Conservation (phyloP, 2,329 filamentous ascomycete species). For the Neophaeococcomyces aloes region DNA sequence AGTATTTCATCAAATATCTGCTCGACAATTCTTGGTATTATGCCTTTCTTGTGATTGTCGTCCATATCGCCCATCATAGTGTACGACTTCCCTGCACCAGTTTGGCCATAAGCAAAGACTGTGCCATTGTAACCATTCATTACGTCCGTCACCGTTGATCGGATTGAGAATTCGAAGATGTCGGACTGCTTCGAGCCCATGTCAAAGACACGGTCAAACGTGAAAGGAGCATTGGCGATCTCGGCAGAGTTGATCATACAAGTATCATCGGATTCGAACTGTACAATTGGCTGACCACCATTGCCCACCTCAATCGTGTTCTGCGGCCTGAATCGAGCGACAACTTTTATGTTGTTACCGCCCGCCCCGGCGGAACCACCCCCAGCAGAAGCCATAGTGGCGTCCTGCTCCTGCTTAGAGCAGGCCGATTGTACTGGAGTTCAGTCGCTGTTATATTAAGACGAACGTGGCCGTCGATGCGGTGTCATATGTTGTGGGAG, state of each 20-base stretch:
- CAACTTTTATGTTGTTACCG: slow-evolving; percentile 57
- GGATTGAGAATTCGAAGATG: slow-evolving; percentile 97
- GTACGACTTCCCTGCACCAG: slow-evolving; percentile 95
- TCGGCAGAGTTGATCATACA: slow-evolving; percentile 67
- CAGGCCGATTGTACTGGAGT: background rate
- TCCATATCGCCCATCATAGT: slow-evolving; percentile 99
- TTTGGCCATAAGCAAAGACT: slow-evolving; percentile 97
- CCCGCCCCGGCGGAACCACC: slow-evolving; percentile 24
- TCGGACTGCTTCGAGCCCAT: slow-evolving; percentile 84
- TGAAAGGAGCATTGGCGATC: slow-evolving; percentile 66
- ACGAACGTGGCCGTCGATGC: too few species aligned
- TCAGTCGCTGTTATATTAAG: too few species aligned
- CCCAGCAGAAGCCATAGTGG: slow-evolving; percentile 18
- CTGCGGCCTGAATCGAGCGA: slow-evolving; percentile 94
- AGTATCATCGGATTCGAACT: slow-evolving; percentile 79
- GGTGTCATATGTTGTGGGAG: too few species aligned
- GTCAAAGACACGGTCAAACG: slow-evolving; percentile 94
- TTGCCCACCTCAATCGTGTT: slow-evolving; percentile 87
- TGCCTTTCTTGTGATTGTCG: slow-evolving; percentile 75
- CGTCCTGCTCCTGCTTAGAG: slow-evolving; percentile 5
- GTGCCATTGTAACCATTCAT: slow-evolving; percentile 98
- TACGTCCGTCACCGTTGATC: slow-evolving; percentile 91
- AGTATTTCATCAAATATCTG: slow-evolving; percentile 96
- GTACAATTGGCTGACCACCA: slow-evolving; percentile 83
- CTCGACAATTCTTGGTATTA: slow-evolving; percentile 93